Percentiles rank a stretch among this genome's conserved stretches.
Conservation (phyloP, 179 eudicot species). For the Silene coronaria region DNA sequence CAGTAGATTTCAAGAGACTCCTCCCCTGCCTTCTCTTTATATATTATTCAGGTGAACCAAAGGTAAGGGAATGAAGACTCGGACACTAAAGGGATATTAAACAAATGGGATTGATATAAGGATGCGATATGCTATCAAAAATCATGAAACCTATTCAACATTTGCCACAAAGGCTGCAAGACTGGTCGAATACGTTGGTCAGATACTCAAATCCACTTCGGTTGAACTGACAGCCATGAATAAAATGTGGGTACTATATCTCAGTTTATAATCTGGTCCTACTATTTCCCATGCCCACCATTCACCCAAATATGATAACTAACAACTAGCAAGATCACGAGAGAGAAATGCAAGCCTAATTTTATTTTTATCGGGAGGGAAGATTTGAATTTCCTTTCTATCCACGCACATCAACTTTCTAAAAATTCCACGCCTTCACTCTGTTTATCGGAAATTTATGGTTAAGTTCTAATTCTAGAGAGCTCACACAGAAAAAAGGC, state of each 20-base stretch:
- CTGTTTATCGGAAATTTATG: not conserved
- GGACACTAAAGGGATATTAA: not conserved
- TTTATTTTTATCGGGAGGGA: not conserved
- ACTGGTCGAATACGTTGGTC: not conserved
- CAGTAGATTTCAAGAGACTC: not conserved
- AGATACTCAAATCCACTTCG: not conserved
- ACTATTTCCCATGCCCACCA: not conserved
- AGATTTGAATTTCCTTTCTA: not conserved
- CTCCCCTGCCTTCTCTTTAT: not conserved
- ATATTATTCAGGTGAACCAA: not conserved
- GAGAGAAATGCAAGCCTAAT: not conserved
- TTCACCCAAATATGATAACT: not conserved
- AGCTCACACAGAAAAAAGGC: not conserved
- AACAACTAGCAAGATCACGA: slow-evolving; percentile 1
- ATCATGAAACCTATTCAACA: not conserved
- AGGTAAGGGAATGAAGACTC: not conserved
- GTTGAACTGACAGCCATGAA: not conserved
- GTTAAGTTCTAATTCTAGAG: not conserved
- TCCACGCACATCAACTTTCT: not conserved
- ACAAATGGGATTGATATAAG: not conserved
- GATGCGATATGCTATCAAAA: too few relatives aligned
- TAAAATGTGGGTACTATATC: not conserved
- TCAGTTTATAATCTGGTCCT: not conserved
- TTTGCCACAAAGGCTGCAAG: not conserved
- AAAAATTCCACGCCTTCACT: not conserved